Evolutionary conservation across 108 stramenopile genomes (phyloP), one percentile per base, ranked within the genome.

Genomic region (Epithemia pelagica): DNA sequence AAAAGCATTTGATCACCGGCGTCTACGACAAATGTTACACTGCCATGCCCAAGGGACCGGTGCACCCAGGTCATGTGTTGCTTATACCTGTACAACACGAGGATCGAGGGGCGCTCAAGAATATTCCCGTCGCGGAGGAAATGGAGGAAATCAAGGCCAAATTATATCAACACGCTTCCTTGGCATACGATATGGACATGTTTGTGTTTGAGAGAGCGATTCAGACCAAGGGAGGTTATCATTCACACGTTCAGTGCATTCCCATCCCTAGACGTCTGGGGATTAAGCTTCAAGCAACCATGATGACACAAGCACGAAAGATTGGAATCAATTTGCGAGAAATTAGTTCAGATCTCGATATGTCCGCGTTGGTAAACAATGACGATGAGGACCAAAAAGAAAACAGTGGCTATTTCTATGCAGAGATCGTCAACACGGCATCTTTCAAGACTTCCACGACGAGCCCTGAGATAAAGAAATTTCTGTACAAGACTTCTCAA

Each of bases 181-280:
- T 71, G n/a, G 78, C 58, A 0, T 78, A 83, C 69, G 74, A 88
- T 56, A 84, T 75, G 67, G 85, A 91, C 46, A 59, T 94, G 52
- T 87, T 94, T 68, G 82, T 94, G 54, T 94, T 90, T 77, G 93
- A 94, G 70, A 84, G 93, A 31, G 83, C 82, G 62, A 91, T 94
- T 55, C 81, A 80, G 78, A 94, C 93, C 29, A 84, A 76, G 62
- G 89, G 90, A 53, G 93, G 93, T 52, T 94, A 94, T 60, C 93
- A 94, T 68, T 82, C 84, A 5, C 93, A 94, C 67, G 82, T 90
- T 10, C 88, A 90, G 52, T 94, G 89, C 70, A 79, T 94, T 32
- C 89, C 89, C 0, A 72, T 94, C 28, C 74, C 83, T 28, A 56
- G 68, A 24, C 73, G 71, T 10, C 67, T 68, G 18, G 82, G 74